These are phyloP conservation scores for Maudiozyma saulgeensis DNA, from an alignment of 805 yeast species.

Conservation along the genomic window DNA sequence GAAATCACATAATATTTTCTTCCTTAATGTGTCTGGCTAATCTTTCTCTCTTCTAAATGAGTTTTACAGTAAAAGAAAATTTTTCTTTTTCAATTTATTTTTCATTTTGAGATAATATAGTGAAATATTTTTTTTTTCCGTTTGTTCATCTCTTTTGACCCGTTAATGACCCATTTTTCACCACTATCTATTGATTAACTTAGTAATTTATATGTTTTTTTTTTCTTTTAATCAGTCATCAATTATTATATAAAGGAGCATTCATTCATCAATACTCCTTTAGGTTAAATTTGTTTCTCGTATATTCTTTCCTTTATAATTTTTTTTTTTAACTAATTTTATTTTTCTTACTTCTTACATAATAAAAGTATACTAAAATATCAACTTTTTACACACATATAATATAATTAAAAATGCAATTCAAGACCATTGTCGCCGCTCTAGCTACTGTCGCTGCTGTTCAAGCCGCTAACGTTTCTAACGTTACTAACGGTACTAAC, in stretches of 20 bases:
- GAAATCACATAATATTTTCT: no score
- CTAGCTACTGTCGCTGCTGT: constrained; percentile 63
- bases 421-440: constrained; percentile 57
- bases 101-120: not conserved
- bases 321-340: not conserved
- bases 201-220: no score
- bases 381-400: not conserved
- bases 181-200: no score
- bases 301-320: not conserved
- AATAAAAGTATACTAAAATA: not conserved
- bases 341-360: constrained; percentile 5
- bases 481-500: constrained; percentile 34
- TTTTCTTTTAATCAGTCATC: not conserved
- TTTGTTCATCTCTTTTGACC: not conserved
- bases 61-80: no score
- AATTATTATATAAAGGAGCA: not conserved
- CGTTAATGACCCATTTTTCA: not conserved
- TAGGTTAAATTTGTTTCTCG: not conserved
- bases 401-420: constrained; percentile 45
- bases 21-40: no score
- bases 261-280: not conserved
- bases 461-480: constrained; percentile 39
- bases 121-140: not conserved
- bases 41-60: no score
- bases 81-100: no score